Percentiles rank a stretch among this genome's conserved stretches.
Conservation (phyloP, 306 rosid species). For the Canavalia gladiata region DNA sequence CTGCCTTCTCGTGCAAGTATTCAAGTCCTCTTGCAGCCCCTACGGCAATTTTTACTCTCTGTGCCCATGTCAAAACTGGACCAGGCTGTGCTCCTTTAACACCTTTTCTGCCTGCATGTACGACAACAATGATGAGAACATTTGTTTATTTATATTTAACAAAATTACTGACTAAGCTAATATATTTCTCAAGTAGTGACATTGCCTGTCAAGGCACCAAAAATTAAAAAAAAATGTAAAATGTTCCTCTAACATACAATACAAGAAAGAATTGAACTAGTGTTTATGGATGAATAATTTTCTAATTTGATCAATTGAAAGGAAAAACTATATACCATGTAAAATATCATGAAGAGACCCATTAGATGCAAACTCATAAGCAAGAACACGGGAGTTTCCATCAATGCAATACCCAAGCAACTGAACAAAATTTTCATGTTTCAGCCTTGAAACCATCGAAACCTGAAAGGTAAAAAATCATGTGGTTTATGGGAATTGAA, state of each 20-base stretch:
- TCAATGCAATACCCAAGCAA: constrained; percentile 88
- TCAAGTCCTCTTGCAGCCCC: constrained; percentile 98
- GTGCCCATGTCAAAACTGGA: constrained; percentile 91
- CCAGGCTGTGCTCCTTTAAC: constrained; percentile 98
- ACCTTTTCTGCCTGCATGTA: constrained; percentile 86
- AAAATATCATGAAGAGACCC: constrained; percentile 98
- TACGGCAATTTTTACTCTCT: constrained; percentile 94
- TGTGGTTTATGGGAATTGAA: constrained; percentile 28
- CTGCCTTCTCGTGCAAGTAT: constrained; percentile 89
- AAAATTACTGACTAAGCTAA: constrained; percentile 18
- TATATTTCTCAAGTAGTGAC: constrained; percentile 25
- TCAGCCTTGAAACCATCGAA: constrained; percentile 96
- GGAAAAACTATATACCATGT: constrained; percentile 69
- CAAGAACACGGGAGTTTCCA: constrained; percentile 86
- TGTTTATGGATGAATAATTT: constrained; percentile 1
- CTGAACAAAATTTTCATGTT: constrained; percentile 82
- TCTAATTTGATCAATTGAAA: constrained; percentile 40
- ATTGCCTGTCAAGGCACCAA: constrained; percentile 25
- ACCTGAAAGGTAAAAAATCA: constrained; percentile 63
- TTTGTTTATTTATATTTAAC: neutral
- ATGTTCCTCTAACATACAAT: constrained; percentile 28
- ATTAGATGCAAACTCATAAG: constrained; percentile 91
- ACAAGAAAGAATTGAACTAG: constrained; percentile 1
- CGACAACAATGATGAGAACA: constrained; percentile 30
- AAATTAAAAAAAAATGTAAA: neutral